Base-by-base conservation (phyloP, 495 filamentous ascomycete genomes). In the Trichodelitschia bisporula region DNA sequence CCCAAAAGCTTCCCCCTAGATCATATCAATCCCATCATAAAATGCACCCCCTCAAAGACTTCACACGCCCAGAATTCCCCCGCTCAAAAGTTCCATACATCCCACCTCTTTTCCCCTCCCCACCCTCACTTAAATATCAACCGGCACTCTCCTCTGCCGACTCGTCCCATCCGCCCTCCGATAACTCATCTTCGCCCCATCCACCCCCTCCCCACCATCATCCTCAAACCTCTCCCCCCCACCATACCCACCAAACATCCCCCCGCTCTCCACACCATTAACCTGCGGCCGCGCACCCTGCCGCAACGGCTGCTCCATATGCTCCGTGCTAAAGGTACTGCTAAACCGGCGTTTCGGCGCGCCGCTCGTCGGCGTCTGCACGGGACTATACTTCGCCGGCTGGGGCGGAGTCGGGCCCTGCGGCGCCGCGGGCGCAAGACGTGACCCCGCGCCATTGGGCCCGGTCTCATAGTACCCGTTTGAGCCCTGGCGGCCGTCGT, bases 341-440 rank as follows among this genome's bases (percentile, higher is more conserved):
- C 34, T 37, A 34, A 38, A 51, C 18, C 43, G 28, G 18, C 50
- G 50, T 30, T 53, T 53, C 13, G 32, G 31, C 16, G 39, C 41
- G 8, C 32, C 11, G 10, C 24, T 14, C 23, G 33, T 31, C 11
- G 28, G 41, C 11, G 48, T 42, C 32, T 51, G 48, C 47, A 52
- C 47, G 23, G 42, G 31, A 4, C 36, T 30, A 20, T 42, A 20
- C 11, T 32, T 23, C n/a, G 36, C 8, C 25, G 36, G 37, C 26
- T 40, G 44, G 8, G 33, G 36, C 26, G 43, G 39, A 19, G 42
- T 31, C 28, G 33, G 45, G 16, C 46, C 40, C 15, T n/a, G n/a
- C n/a, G n/a, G n/a, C n/a, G n/a, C n/a, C n/a, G n/a, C n/a, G n/a
- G n/a, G n/a, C n/a, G n/a, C n/a, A n/a, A n/a, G n/a, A n/a, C n/a